Base-by-base conservation (phyloP, 2,329 filamentous ascomycete species). In the Phialemoniopsis sp. region DNA sequence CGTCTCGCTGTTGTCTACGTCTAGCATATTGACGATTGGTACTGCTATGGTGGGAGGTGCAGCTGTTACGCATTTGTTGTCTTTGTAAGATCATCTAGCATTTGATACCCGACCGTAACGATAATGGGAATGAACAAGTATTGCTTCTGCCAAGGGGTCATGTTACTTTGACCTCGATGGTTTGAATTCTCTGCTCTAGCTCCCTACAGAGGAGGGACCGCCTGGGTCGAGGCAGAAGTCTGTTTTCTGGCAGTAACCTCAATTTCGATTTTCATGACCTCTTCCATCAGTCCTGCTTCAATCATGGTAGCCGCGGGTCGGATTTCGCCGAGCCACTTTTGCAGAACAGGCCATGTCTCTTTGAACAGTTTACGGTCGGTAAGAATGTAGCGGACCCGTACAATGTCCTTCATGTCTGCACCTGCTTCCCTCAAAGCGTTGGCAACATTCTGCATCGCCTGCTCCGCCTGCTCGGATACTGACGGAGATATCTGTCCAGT, bases 21-120 rank as follows among this genome's bases (percentile, higher is more conserved):
- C 80, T 9, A 85, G 82, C 51, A 66, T 84, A 40, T 56, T 85
- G 12, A 81, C 78, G 0, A 77, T 84, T 17, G 70, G 58, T 3
- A 62, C 70, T 5, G 72, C 79, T 48, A 84, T 85, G 62, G 69
- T 54, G 1, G 68, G 68, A 1, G 80, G 78, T 4, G 28, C 37
- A 26, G 21, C 21, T 26, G 21, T 26, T 6, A 52, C 35, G 6
- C 21, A 26, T 26, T 26, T 26, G 6, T 26, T 26, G 21, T 26
- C 21, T 26, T 10, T 26, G 10, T 26, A 26, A 26, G 21, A 26
- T 26, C n/a, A 26, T 6, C 6, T 26, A 26, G 21, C 21, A 26
- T 26, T 10, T 26, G 6, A 26, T 26, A 26, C 21, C 21, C 21
- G 10, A 10, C 6, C 21, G 10, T 26, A 10, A 26, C 21, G 21